phyloP scores from a whole-genome alignment of 176 grass and related monocot species.

The Poa pratensis region DNA sequence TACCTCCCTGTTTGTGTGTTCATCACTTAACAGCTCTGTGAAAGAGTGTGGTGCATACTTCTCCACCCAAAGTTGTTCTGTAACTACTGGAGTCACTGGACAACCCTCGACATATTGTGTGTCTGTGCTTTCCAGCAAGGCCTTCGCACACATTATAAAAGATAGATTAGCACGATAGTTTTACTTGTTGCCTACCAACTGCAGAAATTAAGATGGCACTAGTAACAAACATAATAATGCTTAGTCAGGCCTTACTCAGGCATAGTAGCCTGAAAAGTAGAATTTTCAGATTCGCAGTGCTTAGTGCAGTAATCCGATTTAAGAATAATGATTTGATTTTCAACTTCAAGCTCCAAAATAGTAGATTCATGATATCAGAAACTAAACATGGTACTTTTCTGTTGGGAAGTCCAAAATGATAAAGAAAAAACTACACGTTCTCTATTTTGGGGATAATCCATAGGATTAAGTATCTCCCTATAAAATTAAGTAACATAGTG shows the following conservation, averaged over 20 bases:
- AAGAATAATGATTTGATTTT: background rate
- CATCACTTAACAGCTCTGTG: constrained; percentile 90
- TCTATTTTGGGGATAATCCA: background rate
- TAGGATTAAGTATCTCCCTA: background rate
- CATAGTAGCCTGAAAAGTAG: background rate
- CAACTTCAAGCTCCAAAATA: background rate
- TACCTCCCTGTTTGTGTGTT: constrained; percentile 94
- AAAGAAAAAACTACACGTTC: background rate
- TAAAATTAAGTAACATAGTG: background rate
- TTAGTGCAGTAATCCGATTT: constrained; percentile 12
- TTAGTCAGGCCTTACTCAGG: constrained; percentile 2
- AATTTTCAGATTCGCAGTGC: background rate
- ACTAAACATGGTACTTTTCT: background rate
- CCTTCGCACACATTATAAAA: constrained; percentile 53
- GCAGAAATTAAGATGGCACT: constrained; percentile 18
- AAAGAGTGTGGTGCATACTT: constrained; percentile 92
- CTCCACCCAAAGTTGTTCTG: constrained; percentile 94
- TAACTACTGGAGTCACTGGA: constrained; percentile 43
- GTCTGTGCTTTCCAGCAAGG: constrained; percentile 68
- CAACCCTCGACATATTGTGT: constrained; percentile 41
- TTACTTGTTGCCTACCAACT: background rate
- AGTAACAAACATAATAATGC: background rate
- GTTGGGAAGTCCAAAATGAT: background rate
- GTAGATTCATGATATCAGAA: background rate
- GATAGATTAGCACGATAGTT: constrained; percentile 29